phyloP scores from a whole-genome alignment of 2,329 filamentous ascomycete species.

The Lachnellula subtilissima region DNA sequence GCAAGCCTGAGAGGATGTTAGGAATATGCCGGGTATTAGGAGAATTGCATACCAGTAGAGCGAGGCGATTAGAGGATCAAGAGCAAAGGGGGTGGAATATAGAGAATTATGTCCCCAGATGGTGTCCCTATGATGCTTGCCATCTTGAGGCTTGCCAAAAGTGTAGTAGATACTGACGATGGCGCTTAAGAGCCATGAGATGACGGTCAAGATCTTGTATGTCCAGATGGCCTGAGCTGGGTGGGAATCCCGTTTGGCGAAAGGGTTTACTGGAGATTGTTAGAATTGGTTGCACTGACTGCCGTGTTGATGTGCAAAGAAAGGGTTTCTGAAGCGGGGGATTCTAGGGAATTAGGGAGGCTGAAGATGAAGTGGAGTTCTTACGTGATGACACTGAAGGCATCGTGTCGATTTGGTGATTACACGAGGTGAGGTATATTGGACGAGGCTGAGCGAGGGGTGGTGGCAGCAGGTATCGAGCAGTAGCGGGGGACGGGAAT shows the following conservation, averaged over 20 bases:
- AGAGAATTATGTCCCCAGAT: conserved; percentile 72
- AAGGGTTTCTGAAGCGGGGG: too few relatives aligned
- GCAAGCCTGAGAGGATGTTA: conserved; percentile 49
- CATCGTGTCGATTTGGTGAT: not conserved
- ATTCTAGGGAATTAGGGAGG: not conserved
- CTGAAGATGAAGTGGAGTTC: not conserved
- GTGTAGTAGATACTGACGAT: conserved; percentile 72
- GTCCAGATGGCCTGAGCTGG: conserved; percentile 55
- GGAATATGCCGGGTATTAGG: not conserved
- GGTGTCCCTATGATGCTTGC: conserved; percentile 47
- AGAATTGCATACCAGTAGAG: conserved; percentile 66
- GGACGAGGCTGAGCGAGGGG: not conserved
- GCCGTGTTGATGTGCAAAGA: not conserved
- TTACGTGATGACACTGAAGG: not conserved
- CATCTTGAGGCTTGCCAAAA: conserved; percentile 56
- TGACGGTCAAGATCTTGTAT: conserved; percentile 70
- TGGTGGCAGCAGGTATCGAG: too few relatives aligned
- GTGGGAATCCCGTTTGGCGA: conserved; percentile 65
- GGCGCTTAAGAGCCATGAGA: conserved; percentile 72
- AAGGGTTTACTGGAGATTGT: conserved; percentile 62
- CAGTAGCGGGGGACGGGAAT: too few relatives aligned
- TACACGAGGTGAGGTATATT: not conserved
- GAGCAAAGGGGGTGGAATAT: conserved; percentile 67
- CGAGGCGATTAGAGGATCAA: conserved; percentile 59
- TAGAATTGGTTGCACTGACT: not conserved